These are phyloP conservation scores for Trypanosoma avium DNA, from an alignment of 208 protist genomes.

Conservation along the genomic window DNA sequence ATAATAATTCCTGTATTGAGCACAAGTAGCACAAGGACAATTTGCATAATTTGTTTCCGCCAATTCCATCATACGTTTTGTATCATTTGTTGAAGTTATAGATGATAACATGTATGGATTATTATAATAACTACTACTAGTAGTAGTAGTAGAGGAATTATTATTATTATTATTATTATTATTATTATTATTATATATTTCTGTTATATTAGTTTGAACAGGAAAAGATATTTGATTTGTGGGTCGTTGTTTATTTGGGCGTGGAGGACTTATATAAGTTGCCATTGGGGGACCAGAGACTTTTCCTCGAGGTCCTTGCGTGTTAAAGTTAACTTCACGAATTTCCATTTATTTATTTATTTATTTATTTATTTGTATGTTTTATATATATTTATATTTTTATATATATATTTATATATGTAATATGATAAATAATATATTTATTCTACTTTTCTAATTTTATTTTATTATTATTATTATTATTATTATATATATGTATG, in stretches of 20 bases:
- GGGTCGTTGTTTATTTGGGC: conserved; percentile 25
- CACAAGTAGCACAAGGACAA: conserved; percentile 52
- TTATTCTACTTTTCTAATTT: too few relatives aligned
- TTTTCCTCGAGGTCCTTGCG: conserved; percentile 1
- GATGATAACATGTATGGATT: conserved; percentile 7
- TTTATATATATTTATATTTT: background rate
- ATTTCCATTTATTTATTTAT: conserved; percentile 39
- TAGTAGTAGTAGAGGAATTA: conserved; percentile 7
- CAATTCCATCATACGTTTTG: conserved; percentile 26
- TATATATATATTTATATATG: conserved; percentile 7
- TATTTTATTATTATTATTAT: too few relatives aligned
- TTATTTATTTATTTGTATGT: background rate
- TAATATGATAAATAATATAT: background rate
- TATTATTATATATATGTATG: background rate
- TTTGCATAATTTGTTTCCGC: conserved; percentile 32
- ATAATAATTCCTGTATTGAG: conserved; percentile 39
- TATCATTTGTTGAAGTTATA: background rate
- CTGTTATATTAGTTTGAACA: too few relatives aligned
- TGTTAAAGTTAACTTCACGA: conserved; percentile 46
- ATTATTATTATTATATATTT: too few relatives aligned
- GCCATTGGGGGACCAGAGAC: conserved; percentile 23
- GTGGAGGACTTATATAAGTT: conserved; percentile 65
- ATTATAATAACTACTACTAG: background rate
- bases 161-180: too few relatives aligned
- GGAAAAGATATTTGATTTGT: conserved; percentile 8